These are phyloP conservation scores for Thermochaetoides thermophila DNA, from an alignment of 495 filamentous ascomycete genomes.

Conservation along the genomic window DNA sequence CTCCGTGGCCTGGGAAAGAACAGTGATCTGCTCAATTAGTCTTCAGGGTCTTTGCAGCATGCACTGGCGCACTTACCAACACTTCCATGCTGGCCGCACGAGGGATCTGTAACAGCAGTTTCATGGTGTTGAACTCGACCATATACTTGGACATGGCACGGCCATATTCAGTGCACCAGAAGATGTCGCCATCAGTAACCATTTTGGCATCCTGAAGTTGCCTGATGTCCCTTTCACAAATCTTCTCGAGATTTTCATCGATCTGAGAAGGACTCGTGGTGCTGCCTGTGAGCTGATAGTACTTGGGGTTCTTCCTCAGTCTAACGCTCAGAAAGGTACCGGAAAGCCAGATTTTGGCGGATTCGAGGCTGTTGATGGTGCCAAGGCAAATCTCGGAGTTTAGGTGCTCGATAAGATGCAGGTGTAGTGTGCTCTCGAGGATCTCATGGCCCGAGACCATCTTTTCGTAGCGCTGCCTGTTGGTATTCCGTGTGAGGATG, in stretches of 20 bases:
- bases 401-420: slow-evolving; percentile 79
- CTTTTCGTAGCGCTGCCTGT: slow-evolving; percentile 58
- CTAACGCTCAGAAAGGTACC: slow-evolving; percentile 83
- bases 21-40: slow-evolving; percentile 32
- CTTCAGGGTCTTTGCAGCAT: slow-evolving; percentile 33
- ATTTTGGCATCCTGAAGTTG: slow-evolving; percentile 49
- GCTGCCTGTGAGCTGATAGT: slow-evolving; percentile 58
- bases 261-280: slow-evolving; percentile 29
- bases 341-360: slow-evolving; percentile 69
- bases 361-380: slow-evolving; percentile 53
- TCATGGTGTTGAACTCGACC: slow-evolving; percentile 85
- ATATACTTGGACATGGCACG: slow-evolving; percentile 90
- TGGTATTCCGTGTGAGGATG: slow-evolving; percentile 64
- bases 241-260: slow-evolving; percentile 59
- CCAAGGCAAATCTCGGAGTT: slow-evolving; percentile 87
- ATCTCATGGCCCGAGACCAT: slow-evolving; percentile 72
- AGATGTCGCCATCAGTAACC: slow-evolving; percentile 32
- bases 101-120: slow-evolving; percentile 48
- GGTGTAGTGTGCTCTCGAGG: slow-evolving; percentile 78
- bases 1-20: slow-evolving; percentile 52
- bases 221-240: slow-evolving; percentile 66
- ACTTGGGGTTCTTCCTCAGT: slow-evolving; percentile 58
- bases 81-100: slow-evolving; percentile 46
- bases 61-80: slow-evolving; percentile 41
- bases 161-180: slow-evolving; percentile 64